Base-by-base conservation (phyloP, 805 yeast species). In the Pichia manshurica region DNA sequence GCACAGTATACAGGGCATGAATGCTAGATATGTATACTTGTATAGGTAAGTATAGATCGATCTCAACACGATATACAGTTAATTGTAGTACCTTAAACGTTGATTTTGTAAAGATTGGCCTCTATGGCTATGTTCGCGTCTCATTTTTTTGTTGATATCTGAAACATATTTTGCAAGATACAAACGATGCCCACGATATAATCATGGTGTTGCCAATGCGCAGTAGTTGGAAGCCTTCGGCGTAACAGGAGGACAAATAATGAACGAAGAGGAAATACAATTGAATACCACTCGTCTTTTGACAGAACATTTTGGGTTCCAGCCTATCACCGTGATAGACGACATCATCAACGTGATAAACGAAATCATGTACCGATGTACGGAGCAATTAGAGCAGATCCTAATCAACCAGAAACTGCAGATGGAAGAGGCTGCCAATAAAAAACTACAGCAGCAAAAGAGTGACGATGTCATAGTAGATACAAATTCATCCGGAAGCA, bases 311-410 rank as follows among this genome's bases (percentile, higher is more conserved):
- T 68, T 90, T 32, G 96, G 87, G 32, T 87, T 77, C 58, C 85
- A 93, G 7, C 96, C 96, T 0, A 75, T 88, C 9, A 78, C 90
- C 0, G 67, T 89, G 13, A 75, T 90, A 5, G 97, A 90, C 57
- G 96, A 87, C 58, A 82, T 90, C 12, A 87, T 89, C 56, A 88
- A 89, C 63, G 86, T 88, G 1, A 93, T 87, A 21, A 89, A 89
- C 59, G 88, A 81, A 44, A 78, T 87, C 23, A 76, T 88, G 81
- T 84, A 85, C 66, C 81, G 83, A 55, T 85, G 96, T 59, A 82
- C 90, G 0, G 78, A 77, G 41, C 95, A 87, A 1, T 75, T 90
- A 66, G 95, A 87, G 61, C 73, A 73, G 28, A 83, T 82, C 53
- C 65, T 90, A 22, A 56, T 53, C 10, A 68, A 70, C 28, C 53